Percentiles rank a stretch among this genome's conserved stretches.
phyloP scores from a whole-genome alignment of 2,329 filamentous ascomycete species.

The Thermothelomyces thermophilus region DNA sequence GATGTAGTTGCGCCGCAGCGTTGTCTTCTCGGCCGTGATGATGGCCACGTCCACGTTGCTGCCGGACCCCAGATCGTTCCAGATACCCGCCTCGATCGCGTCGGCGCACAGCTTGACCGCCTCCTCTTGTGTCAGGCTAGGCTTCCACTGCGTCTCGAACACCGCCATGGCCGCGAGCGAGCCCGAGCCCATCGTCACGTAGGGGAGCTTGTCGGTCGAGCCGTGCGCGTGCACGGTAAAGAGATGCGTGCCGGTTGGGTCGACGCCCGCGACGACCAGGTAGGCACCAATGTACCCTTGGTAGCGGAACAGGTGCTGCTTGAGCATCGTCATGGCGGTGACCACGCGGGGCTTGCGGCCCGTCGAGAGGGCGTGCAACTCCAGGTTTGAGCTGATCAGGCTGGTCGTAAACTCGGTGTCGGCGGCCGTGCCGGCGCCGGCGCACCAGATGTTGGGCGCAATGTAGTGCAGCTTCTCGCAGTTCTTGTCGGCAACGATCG shows the following conservation, averaged over 20 bases:
- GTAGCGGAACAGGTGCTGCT: slow-evolving; percentile 98
- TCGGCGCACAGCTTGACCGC: slow-evolving; percentile 78
- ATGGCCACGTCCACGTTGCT: slow-evolving; percentile 96
- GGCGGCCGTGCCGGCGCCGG: slow-evolving; percentile 92
- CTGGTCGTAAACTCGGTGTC: slow-evolving; percentile 99
- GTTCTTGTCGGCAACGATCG: slow-evolving; percentile 99
- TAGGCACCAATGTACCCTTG: slow-evolving; percentile 98
- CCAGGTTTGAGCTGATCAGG: slow-evolving; percentile 96
- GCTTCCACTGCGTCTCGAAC: slow-evolving; percentile 94
- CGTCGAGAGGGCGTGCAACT: slow-evolving; percentile 92
- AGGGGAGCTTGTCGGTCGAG: slow-evolving; percentile 95
- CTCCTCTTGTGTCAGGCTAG: slow-evolving; percentile 65
- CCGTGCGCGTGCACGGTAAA: slow-evolving; percentile 99
- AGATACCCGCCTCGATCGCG: slow-evolving; percentile 93
- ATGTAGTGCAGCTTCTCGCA: slow-evolving; percentile 99
- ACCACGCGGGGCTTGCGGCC: slow-evolving; percentile 95
- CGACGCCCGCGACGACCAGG: slow-evolving; percentile 91
- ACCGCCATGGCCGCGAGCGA: slow-evolving; percentile 96
- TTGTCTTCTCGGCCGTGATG: slow-evolving; percentile 93
- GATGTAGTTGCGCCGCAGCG: slow-evolving; percentile 84
- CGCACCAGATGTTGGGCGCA: slow-evolving; percentile 97
- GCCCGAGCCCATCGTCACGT: slow-evolving; percentile 98
- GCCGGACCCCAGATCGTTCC: slow-evolving; percentile 94
- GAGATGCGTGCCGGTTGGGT: slow-evolving; percentile 88
- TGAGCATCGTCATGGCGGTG: slow-evolving; percentile 98